phyloP scores from a whole-genome alignment of 129 eudicot genomes.

The Artemisia tridentata region DNA sequence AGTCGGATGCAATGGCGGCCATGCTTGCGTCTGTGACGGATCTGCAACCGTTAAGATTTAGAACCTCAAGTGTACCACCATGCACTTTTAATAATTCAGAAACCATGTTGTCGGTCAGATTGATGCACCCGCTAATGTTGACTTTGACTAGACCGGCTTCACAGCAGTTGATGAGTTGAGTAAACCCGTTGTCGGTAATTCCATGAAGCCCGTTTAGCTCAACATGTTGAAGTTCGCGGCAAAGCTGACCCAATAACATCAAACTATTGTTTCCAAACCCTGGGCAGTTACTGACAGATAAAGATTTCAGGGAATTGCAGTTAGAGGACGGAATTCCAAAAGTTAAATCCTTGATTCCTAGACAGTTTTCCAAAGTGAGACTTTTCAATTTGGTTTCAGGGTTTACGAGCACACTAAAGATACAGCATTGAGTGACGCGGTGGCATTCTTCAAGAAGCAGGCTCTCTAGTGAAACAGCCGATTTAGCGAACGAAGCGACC shows the following conservation, averaged over 20 bases:
- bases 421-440: constrained; percentile 67
- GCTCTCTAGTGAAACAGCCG: constrained; percentile 52
- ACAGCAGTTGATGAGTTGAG: constrained; percentile 49
- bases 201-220: constrained; percentile 54
- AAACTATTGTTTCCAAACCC: constrained; percentile 63
- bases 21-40: constrained; percentile 57
- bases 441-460: constrained; percentile 82
- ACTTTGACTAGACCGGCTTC: constrained; percentile 60
- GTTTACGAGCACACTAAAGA: constrained; percentile 46
- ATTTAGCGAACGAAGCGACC: constrained; percentile 54
- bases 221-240: constrained; percentile 60
- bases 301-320: constrained; percentile 52
- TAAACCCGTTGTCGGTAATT: constrained; percentile 58
- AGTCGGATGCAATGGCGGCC: constrained; percentile 55
- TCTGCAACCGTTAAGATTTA: constrained; percentile 67
- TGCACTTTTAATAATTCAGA: constrained; percentile 48
- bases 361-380: constrained; percentile 55
- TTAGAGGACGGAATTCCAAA: constrained; percentile 29
- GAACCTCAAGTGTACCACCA: constrained; percentile 61
- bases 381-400: constrained; percentile 60
- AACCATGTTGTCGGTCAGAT: constrained; percentile 51
- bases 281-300: constrained; percentile 68
- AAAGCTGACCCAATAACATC: constrained; percentile 54
- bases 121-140: constrained; percentile 46
- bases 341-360: constrained; percentile 51